phyloP scores from a whole-genome alignment of 1,284 basidiomycete species.

The Cryptococcus neoformans region DNA sequence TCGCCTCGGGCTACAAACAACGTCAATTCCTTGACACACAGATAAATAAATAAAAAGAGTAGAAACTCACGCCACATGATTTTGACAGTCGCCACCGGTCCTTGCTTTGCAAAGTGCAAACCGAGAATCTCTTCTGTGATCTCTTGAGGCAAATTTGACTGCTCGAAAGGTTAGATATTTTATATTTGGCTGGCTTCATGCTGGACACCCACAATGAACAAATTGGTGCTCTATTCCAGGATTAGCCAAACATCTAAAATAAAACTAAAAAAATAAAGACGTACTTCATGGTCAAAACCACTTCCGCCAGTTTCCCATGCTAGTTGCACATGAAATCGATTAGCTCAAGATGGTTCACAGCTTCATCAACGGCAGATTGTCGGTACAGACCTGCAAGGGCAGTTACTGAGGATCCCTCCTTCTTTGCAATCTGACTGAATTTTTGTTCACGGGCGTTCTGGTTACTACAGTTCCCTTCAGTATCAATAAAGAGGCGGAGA shows the following conservation, averaged over 20 bases:
- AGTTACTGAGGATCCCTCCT: conserved; percentile 65
- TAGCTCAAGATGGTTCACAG: background rate
- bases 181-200: too few relatives aligned
- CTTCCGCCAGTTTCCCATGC: conserved; percentile 25
- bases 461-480: conserved; percentile 58
- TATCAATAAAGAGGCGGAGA: background rate
- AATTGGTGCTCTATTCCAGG: conserved; percentile 71
- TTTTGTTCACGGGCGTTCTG: conserved; percentile 84
- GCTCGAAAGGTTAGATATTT: too few relatives aligned
- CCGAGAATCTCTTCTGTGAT: conserved; percentile 81
- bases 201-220: conserved; percentile 67
- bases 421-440: conserved; percentile 61
- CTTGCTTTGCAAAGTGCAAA: conserved; percentile 62
- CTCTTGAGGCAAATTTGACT: conserved; percentile 67
- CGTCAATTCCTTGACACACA: too few relatives aligned
- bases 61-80: conserved; percentile 87
- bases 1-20: conserved; percentile 36
- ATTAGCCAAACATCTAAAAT: too few relatives aligned
- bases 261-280: conserved; percentile 56
- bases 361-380: background rate
- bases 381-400: conserved; percentile 68
- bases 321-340: conserved; percentile 16
- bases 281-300: conserved; percentile 31
- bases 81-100: conserved; percentile 55
- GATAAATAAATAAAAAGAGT: background rate